phyloP scores from a whole-genome alignment of 2,329 filamentous ascomycete species.

The Pleurostoma richardsiae region DNA sequence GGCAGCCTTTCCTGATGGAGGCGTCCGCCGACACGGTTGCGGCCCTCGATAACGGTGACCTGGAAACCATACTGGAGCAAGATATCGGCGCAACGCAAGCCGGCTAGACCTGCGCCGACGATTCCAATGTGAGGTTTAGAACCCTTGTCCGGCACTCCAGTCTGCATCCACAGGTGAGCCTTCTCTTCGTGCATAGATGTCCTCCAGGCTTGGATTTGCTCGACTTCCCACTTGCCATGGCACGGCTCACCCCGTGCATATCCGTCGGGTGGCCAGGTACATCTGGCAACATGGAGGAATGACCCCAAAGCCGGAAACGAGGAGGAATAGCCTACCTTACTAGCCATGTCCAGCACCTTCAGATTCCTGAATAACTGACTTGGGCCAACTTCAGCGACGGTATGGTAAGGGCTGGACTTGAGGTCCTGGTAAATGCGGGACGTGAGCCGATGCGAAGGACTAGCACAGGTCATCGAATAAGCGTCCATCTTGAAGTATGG shows the following conservation, averaged over 20 bases:
- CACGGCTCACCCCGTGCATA: too few species aligned
- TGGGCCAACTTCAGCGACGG: constrained; percentile 23
- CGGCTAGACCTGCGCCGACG: constrained; percentile 66
- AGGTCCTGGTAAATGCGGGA: constrained; percentile 48
- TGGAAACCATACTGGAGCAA: constrained; percentile 59
- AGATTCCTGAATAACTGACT: constrained; percentile 10
- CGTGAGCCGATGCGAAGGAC: constrained; percentile 32
- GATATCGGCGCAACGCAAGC: constrained; percentile 66
- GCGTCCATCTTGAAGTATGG: constrained; percentile 36
- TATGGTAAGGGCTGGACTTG: constrained; percentile 31
- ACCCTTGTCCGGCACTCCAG: too few species aligned
- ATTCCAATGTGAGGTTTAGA: constrained; percentile 52
- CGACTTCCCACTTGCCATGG: too few species aligned
- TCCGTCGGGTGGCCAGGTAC: too few species aligned
- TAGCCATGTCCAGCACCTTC: too few species aligned
- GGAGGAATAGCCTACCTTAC: too few species aligned
- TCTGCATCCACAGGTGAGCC: background rate
- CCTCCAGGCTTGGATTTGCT: too few species aligned
- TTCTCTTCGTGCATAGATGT: background rate
- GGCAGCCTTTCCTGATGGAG: constrained; percentile 46
- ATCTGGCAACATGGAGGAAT: too few species aligned
- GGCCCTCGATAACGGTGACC: constrained; percentile 66
- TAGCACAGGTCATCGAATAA: constrained; percentile 45
- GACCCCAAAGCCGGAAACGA: too few species aligned
- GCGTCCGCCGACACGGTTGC: constrained; percentile 62